Percentiles rank a stretch among this genome's conserved stretches.
These are phyloP conservation scores for Penicillium diatomitis DNA, from an alignment of 495 filamentous ascomycete species.

Conservation along the genomic window DNA sequence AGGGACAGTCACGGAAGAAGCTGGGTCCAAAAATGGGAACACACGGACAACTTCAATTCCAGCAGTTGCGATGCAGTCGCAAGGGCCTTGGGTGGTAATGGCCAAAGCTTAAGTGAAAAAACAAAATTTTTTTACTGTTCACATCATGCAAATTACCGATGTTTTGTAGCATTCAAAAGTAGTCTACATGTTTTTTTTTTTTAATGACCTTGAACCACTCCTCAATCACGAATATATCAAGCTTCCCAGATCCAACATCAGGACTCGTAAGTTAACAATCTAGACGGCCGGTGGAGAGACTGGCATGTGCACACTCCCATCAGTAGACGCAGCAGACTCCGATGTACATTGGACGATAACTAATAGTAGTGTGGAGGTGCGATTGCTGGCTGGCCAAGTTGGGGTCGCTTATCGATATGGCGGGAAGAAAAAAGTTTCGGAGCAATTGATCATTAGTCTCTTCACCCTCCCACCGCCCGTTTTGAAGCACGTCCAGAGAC, in stretches of 20 bases:
- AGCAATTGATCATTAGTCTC: slow-evolving; percentile 14
- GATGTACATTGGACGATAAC: too few species aligned
- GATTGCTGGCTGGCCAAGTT: not conserved
- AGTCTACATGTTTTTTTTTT: not conserved
- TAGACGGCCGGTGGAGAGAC: too few species aligned
- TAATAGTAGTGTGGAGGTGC: not conserved
- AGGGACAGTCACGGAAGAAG: slow-evolving; percentile 36
- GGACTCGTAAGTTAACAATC: not conserved
- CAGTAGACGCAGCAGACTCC: too few species aligned
- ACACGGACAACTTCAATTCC: slow-evolving; percentile 37
- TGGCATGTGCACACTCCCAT: too few species aligned
- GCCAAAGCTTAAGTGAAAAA: slow-evolving; percentile 25
- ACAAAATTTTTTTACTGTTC: slow-evolving; percentile 25
- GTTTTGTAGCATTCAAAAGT: slow-evolving; percentile 2
- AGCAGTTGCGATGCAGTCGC: slow-evolving; percentile 39
- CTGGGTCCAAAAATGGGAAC: slow-evolving; percentile 30
- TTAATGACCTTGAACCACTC: too few species aligned
- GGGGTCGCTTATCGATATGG: slow-evolving; percentile 38
- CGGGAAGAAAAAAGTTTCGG: slow-evolving; percentile 34
- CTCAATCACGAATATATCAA: too few species aligned
- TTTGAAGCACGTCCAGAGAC: slow-evolving; percentile 1
- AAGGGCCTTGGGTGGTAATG: slow-evolving; percentile 32
- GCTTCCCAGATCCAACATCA: too few species aligned
- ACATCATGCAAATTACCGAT: slow-evolving; percentile 1
- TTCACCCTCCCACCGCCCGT: slow-evolving; percentile 6